Conservation (phyloP, 2,329 filamentous ascomycete species). For the Botryotinia convoluta region DNA sequence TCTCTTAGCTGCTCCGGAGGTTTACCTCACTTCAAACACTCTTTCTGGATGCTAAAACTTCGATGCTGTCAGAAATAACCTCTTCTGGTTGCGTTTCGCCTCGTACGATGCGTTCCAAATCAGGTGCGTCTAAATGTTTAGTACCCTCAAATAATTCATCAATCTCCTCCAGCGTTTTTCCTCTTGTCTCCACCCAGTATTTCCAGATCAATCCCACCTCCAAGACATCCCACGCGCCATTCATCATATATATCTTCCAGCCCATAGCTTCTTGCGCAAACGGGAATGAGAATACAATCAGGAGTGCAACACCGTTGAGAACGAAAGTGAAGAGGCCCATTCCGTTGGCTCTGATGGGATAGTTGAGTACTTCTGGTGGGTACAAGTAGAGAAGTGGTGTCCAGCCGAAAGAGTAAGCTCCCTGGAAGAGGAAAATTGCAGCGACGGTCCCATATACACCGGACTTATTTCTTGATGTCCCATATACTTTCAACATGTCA, state of each 20-base stretch:
- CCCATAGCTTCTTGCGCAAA: constrained; percentile 45
- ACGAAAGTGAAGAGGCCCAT: constrained; percentile 41
- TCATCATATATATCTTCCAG: constrained; percentile 50
- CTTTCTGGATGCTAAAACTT: background rate
- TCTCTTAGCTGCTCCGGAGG: background rate
- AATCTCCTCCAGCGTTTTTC: constrained; percentile 41
- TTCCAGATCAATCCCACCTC: constrained; percentile 16
- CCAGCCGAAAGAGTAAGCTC: constrained; percentile 50
- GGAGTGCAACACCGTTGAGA: constrained; percentile 38
- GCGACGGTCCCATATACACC: constrained; percentile 46
- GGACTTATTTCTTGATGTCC: constrained; percentile 19
- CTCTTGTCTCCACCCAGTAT: constrained; percentile 42
- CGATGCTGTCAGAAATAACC: background rate
- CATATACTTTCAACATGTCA: constrained; percentile 20
- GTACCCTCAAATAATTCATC: constrained; percentile 35
- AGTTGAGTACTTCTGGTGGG: constrained; percentile 49
- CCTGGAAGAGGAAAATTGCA: constrained; percentile 52
- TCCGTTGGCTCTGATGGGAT: constrained; percentile 49
- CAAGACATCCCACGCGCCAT: constrained; percentile 30
- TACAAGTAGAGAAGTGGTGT: constrained; percentile 50
- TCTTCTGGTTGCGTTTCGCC: background rate
- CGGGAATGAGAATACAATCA: constrained; percentile 44
- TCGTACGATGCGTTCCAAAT: constrained; percentile 21
- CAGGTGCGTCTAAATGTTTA: constrained; percentile 32
- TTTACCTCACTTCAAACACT: background rate